These are phyloP conservation scores for Colletotrichum aenigma DNA, from an alignment of 2,329 filamentous ascomycete genomes.

Conservation along the genomic window DNA sequence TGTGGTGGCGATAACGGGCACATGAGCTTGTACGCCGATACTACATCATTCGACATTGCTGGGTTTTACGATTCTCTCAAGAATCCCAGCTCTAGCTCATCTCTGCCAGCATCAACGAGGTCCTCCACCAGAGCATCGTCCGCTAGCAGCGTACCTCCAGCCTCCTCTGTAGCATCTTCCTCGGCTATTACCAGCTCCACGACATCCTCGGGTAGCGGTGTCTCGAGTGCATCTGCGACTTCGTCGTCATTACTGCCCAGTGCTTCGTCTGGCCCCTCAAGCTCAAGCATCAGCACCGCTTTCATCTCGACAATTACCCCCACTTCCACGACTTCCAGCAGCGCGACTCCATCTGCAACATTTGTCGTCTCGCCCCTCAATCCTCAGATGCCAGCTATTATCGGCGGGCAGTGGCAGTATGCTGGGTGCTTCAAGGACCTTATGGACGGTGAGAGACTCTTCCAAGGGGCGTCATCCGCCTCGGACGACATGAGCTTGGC, in stretches of 20 bases:
- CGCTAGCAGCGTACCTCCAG: conserved; percentile 1
- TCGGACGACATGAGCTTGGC: conserved; percentile 26
- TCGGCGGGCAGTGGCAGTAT: conserved; percentile 24
- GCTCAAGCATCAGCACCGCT: not conserved
- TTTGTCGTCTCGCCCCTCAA: conserved; percentile 17
- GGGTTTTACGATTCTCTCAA: conserved; percentile 21
- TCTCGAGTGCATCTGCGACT: not conserved
- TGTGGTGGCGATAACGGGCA: conserved; percentile 35
- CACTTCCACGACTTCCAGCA: not conserved
- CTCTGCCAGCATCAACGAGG: not conserved
- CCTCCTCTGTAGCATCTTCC: not conserved
- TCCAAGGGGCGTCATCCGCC: conserved; percentile 14
- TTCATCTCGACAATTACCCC: conserved; percentile 6
- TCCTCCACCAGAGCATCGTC: conserved; percentile 1
- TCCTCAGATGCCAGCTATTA: conserved; percentile 10
- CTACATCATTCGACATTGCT: conserved; percentile 28
- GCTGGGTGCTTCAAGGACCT: conserved; percentile 28
- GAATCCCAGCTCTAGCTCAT: conserved; percentile 6
- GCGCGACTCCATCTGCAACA: not conserved
- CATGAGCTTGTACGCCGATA: conserved; percentile 35
- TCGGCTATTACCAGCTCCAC: not conserved
- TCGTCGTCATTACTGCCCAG: not conserved
- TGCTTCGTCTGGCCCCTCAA: not conserved
- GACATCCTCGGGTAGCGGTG: not conserved
- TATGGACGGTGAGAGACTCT: conserved; percentile 19